Evolutionary conservation across 306 rosid species (phyloP), one percentile per base, ranked within the genome.

Genomic region (Argentina anserina): DNA sequence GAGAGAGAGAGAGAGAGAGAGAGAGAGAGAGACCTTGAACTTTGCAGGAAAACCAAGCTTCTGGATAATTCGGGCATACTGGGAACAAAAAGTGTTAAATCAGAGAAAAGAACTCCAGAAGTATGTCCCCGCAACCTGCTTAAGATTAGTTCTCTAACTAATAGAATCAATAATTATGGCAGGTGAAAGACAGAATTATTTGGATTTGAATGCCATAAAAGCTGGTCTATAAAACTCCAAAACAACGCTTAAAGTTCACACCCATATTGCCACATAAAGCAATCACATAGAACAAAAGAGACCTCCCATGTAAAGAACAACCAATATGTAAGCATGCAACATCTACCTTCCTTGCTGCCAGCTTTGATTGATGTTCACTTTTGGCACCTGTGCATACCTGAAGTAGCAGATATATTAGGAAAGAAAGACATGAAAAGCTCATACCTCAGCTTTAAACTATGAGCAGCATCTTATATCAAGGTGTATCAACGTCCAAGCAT

Each of bases 331-430:
- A 69, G 31, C 21, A 49, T 33, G 42, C 34, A 69, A 33, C 42
- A 21, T 78, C 62, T 73, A 88, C 90, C 90, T 88, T 88, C 72
- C 93, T 79, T 46, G 93, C 90, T 8, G 93, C 93, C 82, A 88
- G 67, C 76, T 84, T 86, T 3, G 93, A 88, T 76, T 84, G 87
- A 1, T 74, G 79, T 77, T 88, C 93, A 74, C 93, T 86, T 81
- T 88, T 88, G 45, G 93, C 93, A 61, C 93, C 90, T 23, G 93
- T 86, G 67, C 93, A 88, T 70, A 88, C 92, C 92, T 88, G 63
- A 29, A 34, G 45, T 21, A 63, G 29, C 36, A 73, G 33, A 21
- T 15, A 33, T 4, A 63, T 33, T 23, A 62, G 50, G 39, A 20
- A 47, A 34, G 21, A 69, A 37, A n/a, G 13, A 28, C 62, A n/a